Evolutionary conservation across 2,329 filamentous ascomycete genomes (phyloP).

Genomic region (Intubia oerlemansii): DNA sequence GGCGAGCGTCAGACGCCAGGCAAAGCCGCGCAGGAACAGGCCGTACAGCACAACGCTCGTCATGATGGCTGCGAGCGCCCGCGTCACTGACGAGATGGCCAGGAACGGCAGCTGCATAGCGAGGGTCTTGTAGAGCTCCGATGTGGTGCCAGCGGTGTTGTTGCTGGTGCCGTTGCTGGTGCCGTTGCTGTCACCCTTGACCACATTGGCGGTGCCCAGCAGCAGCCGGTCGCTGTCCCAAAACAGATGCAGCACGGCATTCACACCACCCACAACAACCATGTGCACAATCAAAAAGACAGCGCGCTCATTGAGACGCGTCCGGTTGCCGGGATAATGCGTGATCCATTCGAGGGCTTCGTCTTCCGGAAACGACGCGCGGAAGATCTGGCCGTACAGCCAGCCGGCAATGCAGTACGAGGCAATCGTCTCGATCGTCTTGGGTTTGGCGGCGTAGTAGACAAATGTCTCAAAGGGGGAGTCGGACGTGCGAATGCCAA

Average conservation of each 20-base stretch:
- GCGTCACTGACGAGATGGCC: conserved; percentile 17
- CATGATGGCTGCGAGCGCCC: conserved; percentile 18
- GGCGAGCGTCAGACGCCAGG: conserved; percentile 49
- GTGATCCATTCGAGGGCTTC: conserved; percentile 55
- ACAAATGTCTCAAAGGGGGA: conserved; percentile 45
- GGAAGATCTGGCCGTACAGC: conserved; percentile 62
- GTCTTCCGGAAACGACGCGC: conserved; percentile 41
- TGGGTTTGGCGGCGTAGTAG: conserved; percentile 32
- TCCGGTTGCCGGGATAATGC: conserved; percentile 46
- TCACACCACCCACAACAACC: conserved; percentile 43
- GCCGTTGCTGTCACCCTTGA: background rate
- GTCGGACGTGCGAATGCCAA: conserved; percentile 48
- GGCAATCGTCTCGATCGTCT: conserved; percentile 45
- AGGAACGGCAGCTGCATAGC: conserved; percentile 18
- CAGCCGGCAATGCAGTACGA: conserved; percentile 64
- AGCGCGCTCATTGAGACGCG: conserved; percentile 66
- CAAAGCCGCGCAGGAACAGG: conserved; percentile 34
- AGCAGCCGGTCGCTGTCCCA: conserved; percentile 50
- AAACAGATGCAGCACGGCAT: conserved; percentile 48
- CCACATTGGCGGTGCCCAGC: conserved; percentile 17
- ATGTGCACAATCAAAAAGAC: conserved; percentile 60
- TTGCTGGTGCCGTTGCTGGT: background rate
- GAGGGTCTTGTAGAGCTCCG: conserved; percentile 10
- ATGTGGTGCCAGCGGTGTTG: conserved; percentile 1
- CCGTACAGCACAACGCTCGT: conserved; percentile 38